A percentile compares a stretch with the other conserved stretches of the same genome.
Evolutionary conservation across 768 basidiomycete genomes (phyloP).

Genomic region (Suillus plorans): DNA sequence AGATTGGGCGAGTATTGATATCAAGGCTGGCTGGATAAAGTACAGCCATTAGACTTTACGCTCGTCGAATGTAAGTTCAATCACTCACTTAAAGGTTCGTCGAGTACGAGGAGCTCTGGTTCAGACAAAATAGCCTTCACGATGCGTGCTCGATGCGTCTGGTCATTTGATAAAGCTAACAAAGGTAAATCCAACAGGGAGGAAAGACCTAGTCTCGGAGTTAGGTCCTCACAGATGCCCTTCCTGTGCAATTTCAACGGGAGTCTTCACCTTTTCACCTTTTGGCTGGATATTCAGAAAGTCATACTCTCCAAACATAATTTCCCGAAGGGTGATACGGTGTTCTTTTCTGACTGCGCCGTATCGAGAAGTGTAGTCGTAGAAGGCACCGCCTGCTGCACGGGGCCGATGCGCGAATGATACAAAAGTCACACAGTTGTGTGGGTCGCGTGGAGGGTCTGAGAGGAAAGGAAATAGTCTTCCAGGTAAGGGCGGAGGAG

Average conservation of each 20-base stretch:
- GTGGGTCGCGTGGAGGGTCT: too few species aligned
- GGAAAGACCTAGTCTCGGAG: slow-evolving; percentile 38
- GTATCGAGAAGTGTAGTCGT: slow-evolving; percentile 92
- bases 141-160: slow-evolving; percentile 85
- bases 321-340: slow-evolving; percentile 69
- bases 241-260: slow-evolving; percentile 26
- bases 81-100: slow-evolving; percentile 70
- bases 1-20: slow-evolving; percentile 49
- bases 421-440: too few species aligned
- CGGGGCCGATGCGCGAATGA: too few species aligned
- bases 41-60: neutral
- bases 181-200: slow-evolving; percentile 78
- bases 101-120: slow-evolving; percentile 77
- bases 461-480: slow-evolving; percentile 24
- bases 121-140: slow-evolving; percentile 68
- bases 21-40: slow-evolving; percentile 73
- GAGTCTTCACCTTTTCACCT: slow-evolving; percentile 19
- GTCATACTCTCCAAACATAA: slow-evolving; percentile 56
- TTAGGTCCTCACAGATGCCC: slow-evolving; percentile 49
- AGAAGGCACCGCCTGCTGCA: slow-evolving; percentile 47
- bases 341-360: slow-evolving; percentile 90
- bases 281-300: slow-evolving; percentile 31
- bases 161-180: slow-evolving; percentile 87
- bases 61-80: neutral
- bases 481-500: slow-evolving; percentile 36